Percentiles rank a stretch among this genome's conserved stretches.
Conservation (phyloP, 163 green algal species). For the Smithsoniella earleae region DNA sequence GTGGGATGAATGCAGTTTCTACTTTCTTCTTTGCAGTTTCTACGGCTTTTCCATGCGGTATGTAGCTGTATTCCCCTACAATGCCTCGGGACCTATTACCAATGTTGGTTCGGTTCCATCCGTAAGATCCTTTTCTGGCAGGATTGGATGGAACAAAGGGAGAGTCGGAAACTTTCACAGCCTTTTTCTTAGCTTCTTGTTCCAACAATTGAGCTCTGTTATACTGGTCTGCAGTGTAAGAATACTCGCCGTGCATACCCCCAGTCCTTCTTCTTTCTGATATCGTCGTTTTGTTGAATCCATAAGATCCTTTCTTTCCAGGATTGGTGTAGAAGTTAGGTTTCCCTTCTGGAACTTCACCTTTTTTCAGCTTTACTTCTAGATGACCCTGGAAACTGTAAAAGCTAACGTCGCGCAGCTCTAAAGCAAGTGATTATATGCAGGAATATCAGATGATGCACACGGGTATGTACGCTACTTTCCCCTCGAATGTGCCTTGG, state of each 20-base stretch:
- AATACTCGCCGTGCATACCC: slow-evolving; percentile 38
- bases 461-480: slow-evolving; percentile 43
- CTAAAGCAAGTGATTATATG: neutral
- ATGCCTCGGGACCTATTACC: slow-evolving; percentile 14
- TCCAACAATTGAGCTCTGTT: neutral
- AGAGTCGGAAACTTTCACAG: neutral
- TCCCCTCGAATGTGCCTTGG: slow-evolving; percentile 42
- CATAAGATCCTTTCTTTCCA: slow-evolving; percentile 46
- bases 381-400: slow-evolving; percentile 9
- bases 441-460: slow-evolving; percentile 6
- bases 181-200: neutral
- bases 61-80: slow-evolving; percentile 19
- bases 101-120: slow-evolving; percentile 7
- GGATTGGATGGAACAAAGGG: slow-evolving; percentile 17
- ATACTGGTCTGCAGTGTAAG: slow-evolving; percentile 32
- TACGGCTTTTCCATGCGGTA: neutral
- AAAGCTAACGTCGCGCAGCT: no score
- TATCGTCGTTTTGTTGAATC: slow-evolving; percentile 50
- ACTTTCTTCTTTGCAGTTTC: neutral
- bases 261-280: slow-evolving; percentile 41
- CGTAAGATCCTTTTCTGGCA: slow-evolving; percentile 1
- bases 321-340: slow-evolving; percentile 47
- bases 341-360: slow-evolving; percentile 34
- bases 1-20: slow-evolving; percentile 14
- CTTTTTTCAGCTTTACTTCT: slow-evolving; percentile 38